Evolutionary conservation across 148 eudicot species (phyloP), one percentile per base, ranked within the genome.

Genomic region (Nyssa sinensis): DNA sequence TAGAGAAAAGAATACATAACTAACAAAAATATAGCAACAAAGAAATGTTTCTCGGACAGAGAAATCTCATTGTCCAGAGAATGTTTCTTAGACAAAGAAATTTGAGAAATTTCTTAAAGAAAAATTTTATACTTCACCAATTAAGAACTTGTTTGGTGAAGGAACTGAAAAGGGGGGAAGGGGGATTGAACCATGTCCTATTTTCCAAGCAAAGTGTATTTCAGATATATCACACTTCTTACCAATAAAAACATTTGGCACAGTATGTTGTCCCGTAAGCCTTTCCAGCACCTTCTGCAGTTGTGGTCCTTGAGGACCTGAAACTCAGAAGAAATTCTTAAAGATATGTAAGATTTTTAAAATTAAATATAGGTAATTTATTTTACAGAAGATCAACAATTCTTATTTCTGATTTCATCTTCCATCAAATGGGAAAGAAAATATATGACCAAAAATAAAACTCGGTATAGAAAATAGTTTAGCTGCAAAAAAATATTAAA

Each of bases 191-290:
- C 28, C 23, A 9, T 24, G n/a, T 37, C 32, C 19, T n/a, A 47
- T 25, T 28, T 13, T 5, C 58, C n/a, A n/a, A 55, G 19, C 23
- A 29, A 69, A 51, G 39, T 9, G 51, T 13, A 17, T 27, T 28
- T 9, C 61, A 69, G 14, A 16, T 51, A 5, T 12, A 5, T 19
- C 29, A n/a, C 49, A 71, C 1, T 31, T 70, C 87, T 78, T 84
- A 92, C 97, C 98, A 73, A 94, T 81, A 80, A 90, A 94, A 62
- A 94, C 97, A 83, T 94, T 94, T 62, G 98, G 98, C 34, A 94
- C 98, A 39, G 98, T 94, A 78, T 82, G 81, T 67, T 94, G 98
- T 57, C 94, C 96, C 29, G 94, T 94, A 64, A 92, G 82, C 80
- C 88, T 84, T 79, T 92, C 92, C 58, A 94, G 82, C 37, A 88